Conservation (phyloP, 2,329 filamentous ascomycete genomes). For the Paraconiothyrium sp. region DNA sequence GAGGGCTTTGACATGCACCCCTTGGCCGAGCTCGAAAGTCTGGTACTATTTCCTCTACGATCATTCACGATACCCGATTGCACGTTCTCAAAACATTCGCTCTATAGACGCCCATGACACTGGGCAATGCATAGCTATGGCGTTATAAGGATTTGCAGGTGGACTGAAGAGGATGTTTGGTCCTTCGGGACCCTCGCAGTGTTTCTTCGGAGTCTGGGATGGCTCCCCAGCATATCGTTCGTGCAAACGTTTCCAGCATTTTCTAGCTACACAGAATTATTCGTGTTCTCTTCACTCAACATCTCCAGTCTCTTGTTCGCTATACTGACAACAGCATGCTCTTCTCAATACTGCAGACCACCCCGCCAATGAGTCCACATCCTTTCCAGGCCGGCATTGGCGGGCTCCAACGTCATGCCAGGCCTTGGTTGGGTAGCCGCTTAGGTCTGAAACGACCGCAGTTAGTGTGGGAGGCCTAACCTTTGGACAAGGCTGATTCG, state of each 20-base stretch:
- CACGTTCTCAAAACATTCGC: conserved; percentile 18
- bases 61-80: conserved; percentile 31
- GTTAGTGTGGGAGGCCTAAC: conserved; percentile 47
- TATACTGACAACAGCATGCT: background rate
- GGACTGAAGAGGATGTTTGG: conserved; percentile 3
- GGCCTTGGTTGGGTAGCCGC: conserved; percentile 27
- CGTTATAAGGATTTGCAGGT: conserved; percentile 20
- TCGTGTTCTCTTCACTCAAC: background rate
- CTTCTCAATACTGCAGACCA: background rate
- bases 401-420: conserved; percentile 30
- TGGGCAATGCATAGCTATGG: conserved; percentile 25
- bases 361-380: background rate
- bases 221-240: background rate
- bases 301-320: background rate
- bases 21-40: conserved; percentile 3
- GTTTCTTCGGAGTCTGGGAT: background rate
- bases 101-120: conserved; percentile 19
- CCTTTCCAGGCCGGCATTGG: conserved; percentile 25
- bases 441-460: conserved; percentile 39
- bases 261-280: conserved; percentile 13
- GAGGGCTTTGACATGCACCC: background rate
- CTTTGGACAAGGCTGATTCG: conserved; percentile 46
- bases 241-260: conserved; percentile 4
- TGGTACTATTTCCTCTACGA: conserved; percentile 15
- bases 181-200: background rate